These are phyloP conservation scores for Saturnispora mendoncae DNA, from an alignment of 805 yeast genomes.

Conservation along the genomic window DNA sequence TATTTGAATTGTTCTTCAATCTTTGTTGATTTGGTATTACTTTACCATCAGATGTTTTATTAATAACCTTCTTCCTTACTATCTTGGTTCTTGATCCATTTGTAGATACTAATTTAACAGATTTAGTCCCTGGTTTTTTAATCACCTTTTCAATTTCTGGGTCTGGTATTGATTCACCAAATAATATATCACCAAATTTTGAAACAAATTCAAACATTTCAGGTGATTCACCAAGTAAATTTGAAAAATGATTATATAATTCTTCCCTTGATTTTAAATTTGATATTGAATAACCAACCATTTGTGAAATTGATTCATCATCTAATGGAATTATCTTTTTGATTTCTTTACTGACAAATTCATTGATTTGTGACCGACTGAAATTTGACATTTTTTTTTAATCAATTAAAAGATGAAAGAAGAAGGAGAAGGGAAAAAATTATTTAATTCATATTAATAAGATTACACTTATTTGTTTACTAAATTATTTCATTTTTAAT, in stretches of 20 bases:
- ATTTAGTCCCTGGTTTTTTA: slow-evolving; percentile 11
- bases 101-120: slow-evolving; percentile 14
- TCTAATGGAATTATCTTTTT: slow-evolving; percentile 46
- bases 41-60: slow-evolving; percentile 2
- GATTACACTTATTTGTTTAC: too few relatives aligned
- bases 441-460: too few relatives aligned
- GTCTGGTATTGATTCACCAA: too few relatives aligned
- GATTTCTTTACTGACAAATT: slow-evolving; percentile 19
- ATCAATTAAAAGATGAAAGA: too few relatives aligned
- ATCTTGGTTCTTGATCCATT: slow-evolving; percentile 12
- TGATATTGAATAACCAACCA: slow-evolving; percentile 44
- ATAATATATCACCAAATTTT: slow-evolving; percentile 34
- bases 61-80: slow-evolving; percentile 10
- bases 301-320: slow-evolving; percentile 43
- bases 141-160: not conserved
- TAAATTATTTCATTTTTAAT: too few relatives aligned
- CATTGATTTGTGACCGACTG: slow-evolving; percentile 20
- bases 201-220: slow-evolving; percentile 40
- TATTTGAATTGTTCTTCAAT: not conserved
- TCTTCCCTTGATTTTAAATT: slow-evolving; percentile 37
- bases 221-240: slow-evolving; percentile 50
- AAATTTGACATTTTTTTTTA: slow-evolving; percentile 11
- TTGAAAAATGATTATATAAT: slow-evolving; percentile 43
- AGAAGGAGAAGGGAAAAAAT: too few relatives aligned
- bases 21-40: not conserved